Base-by-base conservation (phyloP, 1,284 basidiomycete species). In the Microbotryum silenes-acaulis region DNA sequence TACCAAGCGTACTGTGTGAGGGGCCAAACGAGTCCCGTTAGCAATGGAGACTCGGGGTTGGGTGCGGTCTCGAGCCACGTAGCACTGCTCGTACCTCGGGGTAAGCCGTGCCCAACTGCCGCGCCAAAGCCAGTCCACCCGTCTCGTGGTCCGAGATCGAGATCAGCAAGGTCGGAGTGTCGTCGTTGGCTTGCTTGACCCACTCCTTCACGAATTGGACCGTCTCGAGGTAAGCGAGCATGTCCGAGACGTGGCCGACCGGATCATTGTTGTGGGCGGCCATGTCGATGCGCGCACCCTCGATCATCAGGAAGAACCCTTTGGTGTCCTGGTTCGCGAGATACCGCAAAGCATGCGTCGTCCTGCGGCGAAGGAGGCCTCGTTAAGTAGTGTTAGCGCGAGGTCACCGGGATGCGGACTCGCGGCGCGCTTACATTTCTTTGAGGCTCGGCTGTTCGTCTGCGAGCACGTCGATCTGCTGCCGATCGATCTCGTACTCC, bases 91-190 rank as follows among this genome's bases (percentile, higher is more conserved):
- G 37, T 42, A 42, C 37, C n/a, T 69, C 70, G 1, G 73, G 76
- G 55, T 76, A 76, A 14, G 66, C 65, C 4, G 58, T 50, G 5
- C 59, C 68, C 8, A 78, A 63, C 57, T 77, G 76, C 45, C 75
- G 56, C 1, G 75, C 76, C 1, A 78, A 59, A 3, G 75, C 66
- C 4, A 78, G 59, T 0, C 77, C 77, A 20, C 77, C 77, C 9
- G 77, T 77, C 61, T 77, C 76, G 65, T 78, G 76, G 52, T 77
- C 76, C 16, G 72, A 72, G 4, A 75, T 74, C 14, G 72, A 73
- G 55, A 77, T 73, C 27, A 77, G 61, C 37, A 77, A 46, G 27
- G 75, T 73, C 45, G 71, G 64, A 54, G 68, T 72, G 16, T 61
- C 62, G 29, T 66, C 68, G 61, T 72, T 75, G 46, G 71, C 66